phyloP scores from a whole-genome alignment of 2,329 filamentous ascomycete genomes.

The Didymella keratinophila region DNA sequence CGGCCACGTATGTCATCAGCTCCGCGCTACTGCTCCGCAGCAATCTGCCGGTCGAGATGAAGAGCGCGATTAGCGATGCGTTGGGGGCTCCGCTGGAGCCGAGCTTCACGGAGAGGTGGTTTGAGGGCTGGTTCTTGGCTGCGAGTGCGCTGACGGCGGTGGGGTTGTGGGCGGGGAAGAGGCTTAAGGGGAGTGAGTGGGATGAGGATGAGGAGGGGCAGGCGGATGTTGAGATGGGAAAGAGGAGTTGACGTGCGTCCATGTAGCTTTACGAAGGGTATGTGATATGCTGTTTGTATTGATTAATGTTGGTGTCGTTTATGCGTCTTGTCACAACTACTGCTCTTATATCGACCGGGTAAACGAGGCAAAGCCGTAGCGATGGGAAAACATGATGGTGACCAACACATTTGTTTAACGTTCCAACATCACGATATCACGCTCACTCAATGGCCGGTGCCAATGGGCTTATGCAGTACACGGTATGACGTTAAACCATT shows the following conservation, averaged over 20 bases:
- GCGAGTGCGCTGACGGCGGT: conserved; percentile 70
- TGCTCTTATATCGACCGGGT: too few relatives aligned
- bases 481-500: conserved; percentile 5
- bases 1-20: conserved; percentile 85
- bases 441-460: too few relatives aligned
- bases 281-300: too few relatives aligned
- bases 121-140: conserved; percentile 83
- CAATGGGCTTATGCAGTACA: too few relatives aligned
- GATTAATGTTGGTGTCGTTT: too few relatives aligned
- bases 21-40: conserved; percentile 78
- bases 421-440: too few relatives aligned
- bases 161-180: conserved; percentile 78
- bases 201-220: conserved; percentile 51
- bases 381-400: too few relatives aligned
- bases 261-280: too few relatives aligned
- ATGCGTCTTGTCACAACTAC: too few relatives aligned
- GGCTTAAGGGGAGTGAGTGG: conserved; percentile 57
- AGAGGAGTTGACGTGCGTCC: conserved; percentile 61
- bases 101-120: conserved; percentile 80
- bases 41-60: conserved; percentile 79
- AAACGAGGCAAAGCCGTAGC: too few relatives aligned
- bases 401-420: too few relatives aligned
- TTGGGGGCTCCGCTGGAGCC: conserved; percentile 78
- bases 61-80: conserved; percentile 78
- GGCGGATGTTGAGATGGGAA: conserved; percentile 74